Base-by-base conservation (phyloP, 2,329 filamentous ascomycete species). In the Pseudogymnoascus sp. region DNA sequence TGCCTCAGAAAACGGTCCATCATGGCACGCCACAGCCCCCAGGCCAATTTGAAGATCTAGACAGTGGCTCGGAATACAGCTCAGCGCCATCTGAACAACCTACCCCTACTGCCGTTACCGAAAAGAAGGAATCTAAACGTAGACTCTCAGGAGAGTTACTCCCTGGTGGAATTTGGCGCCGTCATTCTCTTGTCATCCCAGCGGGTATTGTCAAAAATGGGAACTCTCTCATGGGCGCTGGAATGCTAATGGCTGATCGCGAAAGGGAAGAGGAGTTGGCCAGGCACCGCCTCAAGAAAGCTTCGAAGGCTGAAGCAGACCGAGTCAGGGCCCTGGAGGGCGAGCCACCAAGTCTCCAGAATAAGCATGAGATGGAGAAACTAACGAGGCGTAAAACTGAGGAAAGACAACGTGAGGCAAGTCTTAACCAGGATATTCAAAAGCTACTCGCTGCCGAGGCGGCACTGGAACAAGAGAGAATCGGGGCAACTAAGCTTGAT, bases 101-200 rank as follows among this genome's bases (percentile, higher is more conserved):
- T 19, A 41, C 58, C 1, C 33, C 33, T 2, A 16, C 14, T 21
- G 19, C 14, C 11, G 21, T 8, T n/a, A 4, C 38, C 26, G 14
- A 31, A 60, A 41, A 39, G 26, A n/a, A 16, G 11, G 26, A 7
- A 5, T 26, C 41, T 8, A 55, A 55, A 33, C 49, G 49, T 29
- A 55, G 49, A 6, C 49, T 8, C 5, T 55, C 49, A 7, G 49
- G 49, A 12, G 49, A 55, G 16, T 19, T 55, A 33, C 49, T 55
- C n/a, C 49, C 49, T 55, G 49, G 49, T 55, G 49, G 49, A 55
- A 55, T 55, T n/a, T 55, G 49, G 49, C 49, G 29, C 8, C 49
- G 49, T 1, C 49, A 55, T 33, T 55, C 49, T 19, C 29, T 55
- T 55, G 58, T 60, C 14, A 41, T 60, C 23, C 58, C 58, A 39